Percentiles rank a stretch among this genome's conserved stretches.
Conservation (phyloP, 2,329 filamentous ascomycete genomes). For the Aspergillus phoenicis region DNA sequence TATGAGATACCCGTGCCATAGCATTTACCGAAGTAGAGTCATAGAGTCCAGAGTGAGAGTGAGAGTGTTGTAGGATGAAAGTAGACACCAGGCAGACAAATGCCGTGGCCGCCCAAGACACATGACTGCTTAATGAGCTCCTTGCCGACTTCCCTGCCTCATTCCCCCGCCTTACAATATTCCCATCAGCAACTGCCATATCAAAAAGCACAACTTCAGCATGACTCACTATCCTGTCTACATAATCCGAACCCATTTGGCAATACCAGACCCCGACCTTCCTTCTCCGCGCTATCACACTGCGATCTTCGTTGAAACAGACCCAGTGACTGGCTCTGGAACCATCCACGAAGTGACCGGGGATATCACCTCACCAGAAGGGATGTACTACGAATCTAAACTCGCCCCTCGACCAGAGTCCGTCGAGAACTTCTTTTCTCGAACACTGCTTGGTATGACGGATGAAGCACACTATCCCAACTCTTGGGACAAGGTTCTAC, state of each 20-base stretch:
- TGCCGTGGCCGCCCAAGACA: not conserved
- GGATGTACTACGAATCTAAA: conserved; percentile 12
- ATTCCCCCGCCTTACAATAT: too few species aligned
- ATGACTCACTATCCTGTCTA: conserved; percentile 10
- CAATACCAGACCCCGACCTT: conserved; percentile 15
- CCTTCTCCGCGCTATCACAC: conserved; percentile 13
- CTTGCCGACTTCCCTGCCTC: too few species aligned
- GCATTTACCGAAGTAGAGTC: too few species aligned
- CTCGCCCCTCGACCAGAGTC: not conserved
- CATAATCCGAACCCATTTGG: conserved; percentile 8
- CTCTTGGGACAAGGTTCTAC: conserved; percentile 6
- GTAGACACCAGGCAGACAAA: not conserved
- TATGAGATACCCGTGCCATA: too few species aligned
- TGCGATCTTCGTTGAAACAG: conserved; percentile 15
- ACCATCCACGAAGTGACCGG: conserved; percentile 16
- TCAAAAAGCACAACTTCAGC: not conserved
- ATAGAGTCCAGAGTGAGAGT: too few species aligned
- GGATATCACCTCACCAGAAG: conserved; percentile 10
- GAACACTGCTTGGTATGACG: conserved; percentile 9
- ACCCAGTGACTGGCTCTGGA: not conserved
- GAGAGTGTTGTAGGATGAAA: too few species aligned
- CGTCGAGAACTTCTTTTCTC: not conserved
- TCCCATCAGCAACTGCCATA: not conserved
- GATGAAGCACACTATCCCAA: conserved; percentile 2
- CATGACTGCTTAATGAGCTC: not conserved